These are phyloP conservation scores for Tricholoma hemisulphureum DNA, from an alignment of 768 basidiomycete species.

Conservation along the genomic window DNA sequence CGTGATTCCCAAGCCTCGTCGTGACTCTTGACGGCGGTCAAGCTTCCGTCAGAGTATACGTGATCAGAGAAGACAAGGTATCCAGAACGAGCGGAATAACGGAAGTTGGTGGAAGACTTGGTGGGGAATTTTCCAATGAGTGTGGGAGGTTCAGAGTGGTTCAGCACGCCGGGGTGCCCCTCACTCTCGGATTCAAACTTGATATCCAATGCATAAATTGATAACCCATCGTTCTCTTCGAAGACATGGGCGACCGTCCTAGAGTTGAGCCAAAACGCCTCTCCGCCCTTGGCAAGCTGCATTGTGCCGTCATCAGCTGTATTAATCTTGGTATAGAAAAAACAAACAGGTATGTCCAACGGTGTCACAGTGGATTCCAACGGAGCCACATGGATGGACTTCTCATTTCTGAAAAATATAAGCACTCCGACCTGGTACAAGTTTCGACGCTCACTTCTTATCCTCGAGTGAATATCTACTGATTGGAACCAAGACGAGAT, in stretches of 20 bases:
- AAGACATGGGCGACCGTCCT: constrained; percentile 72
- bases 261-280: constrained; percentile 75
- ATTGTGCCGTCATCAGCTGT: background rate
- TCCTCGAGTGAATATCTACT: constrained; percentile 71
- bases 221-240: constrained; percentile 50
- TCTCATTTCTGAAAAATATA: constrained; percentile 54
- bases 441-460: constrained; percentile 58
- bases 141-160: constrained; percentile 36
- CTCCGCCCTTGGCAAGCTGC: constrained; percentile 64
- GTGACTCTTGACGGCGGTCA: constrained; percentile 64
- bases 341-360: constrained; percentile 51
- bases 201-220: constrained; percentile 62
- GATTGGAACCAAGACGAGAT: constrained; percentile 64
- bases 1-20: constrained; percentile 72
- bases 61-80: constrained; percentile 82
- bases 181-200: constrained; percentile 35
- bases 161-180: constrained; percentile 27
- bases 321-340: background rate
- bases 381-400: constrained; percentile 61
- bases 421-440: background rate
- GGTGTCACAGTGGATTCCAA: constrained; percentile 51
- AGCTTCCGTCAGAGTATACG: constrained; percentile 73
- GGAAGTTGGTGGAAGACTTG: constrained; percentile 68
- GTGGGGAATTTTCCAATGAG: constrained; percentile 69
- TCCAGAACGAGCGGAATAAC: constrained; percentile 52